These are phyloP conservation scores for Neurospora sp. DNA, from an alignment of 495 filamentous ascomycete species.

Conservation along the genomic window DNA sequence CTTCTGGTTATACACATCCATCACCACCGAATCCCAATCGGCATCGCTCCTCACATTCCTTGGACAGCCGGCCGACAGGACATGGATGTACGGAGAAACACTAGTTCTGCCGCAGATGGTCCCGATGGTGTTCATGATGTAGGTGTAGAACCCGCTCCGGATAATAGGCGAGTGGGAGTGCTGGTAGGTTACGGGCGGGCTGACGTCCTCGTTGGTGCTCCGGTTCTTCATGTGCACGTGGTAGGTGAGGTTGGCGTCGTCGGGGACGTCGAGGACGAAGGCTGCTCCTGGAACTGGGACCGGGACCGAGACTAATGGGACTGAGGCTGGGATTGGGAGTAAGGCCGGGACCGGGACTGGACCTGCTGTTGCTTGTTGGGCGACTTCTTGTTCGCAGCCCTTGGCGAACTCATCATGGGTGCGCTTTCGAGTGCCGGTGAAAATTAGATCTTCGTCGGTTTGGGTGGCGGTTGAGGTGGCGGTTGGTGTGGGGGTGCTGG, in stretches of 20 bases:
- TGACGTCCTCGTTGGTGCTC: neutral
- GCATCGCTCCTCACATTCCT: neutral
- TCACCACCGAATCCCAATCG: neutral
- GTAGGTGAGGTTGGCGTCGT: slow-evolving; percentile 1
- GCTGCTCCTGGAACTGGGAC: neutral
- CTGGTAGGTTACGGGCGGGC: neutral
- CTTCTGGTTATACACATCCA: neutral
- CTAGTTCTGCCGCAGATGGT: neutral
- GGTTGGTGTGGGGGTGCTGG: neutral
- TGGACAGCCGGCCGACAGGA: neutral
- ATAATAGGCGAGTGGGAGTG: neutral
- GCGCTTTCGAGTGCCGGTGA: neutral
- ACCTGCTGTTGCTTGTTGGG: neutral
- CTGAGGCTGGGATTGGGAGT: neutral
- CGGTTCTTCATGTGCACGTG: slow-evolving; percentile 2
- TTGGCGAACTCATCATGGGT: neutral
- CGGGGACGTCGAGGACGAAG: neutral
- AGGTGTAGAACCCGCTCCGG: neutral
- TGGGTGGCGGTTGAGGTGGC: neutral
- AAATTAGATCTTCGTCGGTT: neutral
- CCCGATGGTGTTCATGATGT: neutral
- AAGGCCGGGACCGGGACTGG: neutral
- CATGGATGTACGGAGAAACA: neutral
- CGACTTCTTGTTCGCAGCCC: neutral
- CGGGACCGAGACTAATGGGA: neutral